Base-by-base conservation (phyloP, 1,139 yeast species). In the Debaryomyces sp. region DNA sequence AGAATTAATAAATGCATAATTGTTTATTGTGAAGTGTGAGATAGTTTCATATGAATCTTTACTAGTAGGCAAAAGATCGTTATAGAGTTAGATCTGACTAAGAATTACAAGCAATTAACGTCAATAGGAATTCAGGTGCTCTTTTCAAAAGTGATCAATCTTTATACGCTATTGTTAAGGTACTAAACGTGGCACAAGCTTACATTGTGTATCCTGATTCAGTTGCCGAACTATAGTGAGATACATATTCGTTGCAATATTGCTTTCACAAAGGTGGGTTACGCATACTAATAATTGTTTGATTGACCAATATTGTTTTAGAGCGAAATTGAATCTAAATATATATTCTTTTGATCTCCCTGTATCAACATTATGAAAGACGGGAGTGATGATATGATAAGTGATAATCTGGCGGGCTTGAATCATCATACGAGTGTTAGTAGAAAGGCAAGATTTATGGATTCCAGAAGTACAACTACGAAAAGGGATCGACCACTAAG, bases 401-500 rank as follows among this genome's bases (percentile, higher is more conserved):
- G 29, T n/a, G 34, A 43, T 24, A 23, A 43, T 18, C 13, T 18
- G 15, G 13, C 41, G 4, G 35, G 36, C 34, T 29, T 43, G 43
- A 22, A 30, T 30, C 43, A 23, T 29, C 12, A 22, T 21, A 32
- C 15, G 27, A 18, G 18, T 15, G 12, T 13, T 39, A 27, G 9
- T 21, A 30, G 36, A 9, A 13, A 36, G 13, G 12, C 29, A 24
- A 17, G 21, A 32, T 7, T 22, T 22, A 13, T 30, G 46, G 34
- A 18, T 39, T 29, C 42, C 29, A 32, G 43, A 42, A 43, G 18
- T n/a, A 13, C 43, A 6, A 44, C 45, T 21, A 24, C 30, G 30
- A 64, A 66, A 47, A 48, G 70, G 40, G 62, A 63, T 49, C 60
- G 71, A 7, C 67, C 74, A 1, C 45, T 63, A 39, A 64, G 72